A percentile compares a stretch with the other conserved stretches of the same genome.
These are phyloP conservation scores for Vigna unguiculata DNA, from an alignment of 306 rosid species.

Conservation along the genomic window DNA sequence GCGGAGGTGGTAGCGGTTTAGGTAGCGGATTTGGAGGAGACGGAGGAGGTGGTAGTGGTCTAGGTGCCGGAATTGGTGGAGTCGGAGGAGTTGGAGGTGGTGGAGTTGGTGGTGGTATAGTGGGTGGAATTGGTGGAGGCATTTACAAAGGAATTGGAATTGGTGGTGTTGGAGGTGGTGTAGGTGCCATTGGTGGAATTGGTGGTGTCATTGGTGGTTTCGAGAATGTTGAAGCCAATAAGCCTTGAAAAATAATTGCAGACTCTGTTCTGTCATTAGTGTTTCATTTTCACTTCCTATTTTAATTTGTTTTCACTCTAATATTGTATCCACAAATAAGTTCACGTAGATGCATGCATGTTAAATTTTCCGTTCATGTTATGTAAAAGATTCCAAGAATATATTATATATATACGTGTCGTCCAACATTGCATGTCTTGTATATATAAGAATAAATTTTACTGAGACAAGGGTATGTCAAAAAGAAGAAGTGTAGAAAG, in stretches of 20 bases:
- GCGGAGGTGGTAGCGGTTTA: slow-evolving; percentile 32
- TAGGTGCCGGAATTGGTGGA: slow-evolving; percentile 36
- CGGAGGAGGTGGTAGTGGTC: slow-evolving; percentile 33
- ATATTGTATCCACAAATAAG: slow-evolving; percentile 14
- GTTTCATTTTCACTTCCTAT: slow-evolving; percentile 7
- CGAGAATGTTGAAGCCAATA: slow-evolving; percentile 16
- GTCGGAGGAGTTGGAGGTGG: slow-evolving; percentile 37
- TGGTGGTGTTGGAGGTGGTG: slow-evolving; percentile 21
- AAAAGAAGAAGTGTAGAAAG: no score
- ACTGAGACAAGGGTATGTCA: no score
- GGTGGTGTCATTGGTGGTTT: slow-evolving; percentile 35
- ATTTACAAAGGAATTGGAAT: slow-evolving; percentile 15
- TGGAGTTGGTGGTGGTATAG: slow-evolving; percentile 10
- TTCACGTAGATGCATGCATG: not conserved
- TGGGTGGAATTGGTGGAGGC: slow-evolving; percentile 23
- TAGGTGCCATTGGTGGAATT: slow-evolving; percentile 40
- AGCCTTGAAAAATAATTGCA: slow-evolving; percentile 40
- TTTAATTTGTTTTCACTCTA: not conserved
- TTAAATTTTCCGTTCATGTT: slow-evolving; percentile 11
- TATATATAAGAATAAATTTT: no score
- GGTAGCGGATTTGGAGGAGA: slow-evolving; percentile 48
- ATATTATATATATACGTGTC: not conserved
- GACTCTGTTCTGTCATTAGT: not conserved
- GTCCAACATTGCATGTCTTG: not conserved
- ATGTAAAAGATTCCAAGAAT: not conserved